A percentile compares a stretch with the other conserved stretches of the same genome.
phyloP scores from a whole-genome alignment of 2,329 filamentous ascomycete species.

The Zasmidium citrigriseum region DNA sequence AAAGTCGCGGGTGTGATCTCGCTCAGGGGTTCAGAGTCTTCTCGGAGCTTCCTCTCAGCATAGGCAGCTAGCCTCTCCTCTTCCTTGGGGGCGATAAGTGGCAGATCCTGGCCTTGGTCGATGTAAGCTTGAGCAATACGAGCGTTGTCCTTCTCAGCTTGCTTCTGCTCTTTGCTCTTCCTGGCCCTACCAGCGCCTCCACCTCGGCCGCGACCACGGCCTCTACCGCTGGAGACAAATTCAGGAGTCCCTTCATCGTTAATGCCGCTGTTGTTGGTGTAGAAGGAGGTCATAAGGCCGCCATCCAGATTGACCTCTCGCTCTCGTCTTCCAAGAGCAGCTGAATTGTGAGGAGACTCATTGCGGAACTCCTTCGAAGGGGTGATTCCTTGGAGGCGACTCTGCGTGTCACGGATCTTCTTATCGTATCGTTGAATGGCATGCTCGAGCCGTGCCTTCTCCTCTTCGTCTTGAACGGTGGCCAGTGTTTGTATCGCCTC shows the following conservation, averaged over 20 bases:
- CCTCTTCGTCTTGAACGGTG: slow-evolving; percentile 76
- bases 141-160: slow-evolving; percentile 72
- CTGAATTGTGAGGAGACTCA: slow-evolving; percentile 57
- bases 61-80: slow-evolving; percentile 51
- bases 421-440: slow-evolving; percentile 89
- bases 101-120: slow-evolving; percentile 74
- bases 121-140: slow-evolving; percentile 84
- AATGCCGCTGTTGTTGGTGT: slow-evolving; percentile 40
- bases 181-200: slow-evolving; percentile 64
- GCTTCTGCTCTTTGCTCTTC: slow-evolving; percentile 79
- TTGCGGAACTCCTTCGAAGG: slow-evolving; percentile 69
- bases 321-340: slow-evolving; percentile 31
- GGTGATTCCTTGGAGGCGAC: slow-evolving; percentile 82
- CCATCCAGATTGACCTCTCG: slow-evolving; percentile 76
- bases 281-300: slow-evolving; percentile 81
- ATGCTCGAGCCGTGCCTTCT: slow-evolving; percentile 75
- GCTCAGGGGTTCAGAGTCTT: slow-evolving; percentile 51
- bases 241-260: slow-evolving; percentile 34
- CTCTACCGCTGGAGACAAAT: slow-evolving; percentile 37
- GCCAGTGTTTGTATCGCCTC: slow-evolving; percentile 76
- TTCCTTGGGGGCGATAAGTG: slow-evolving; percentile 61
- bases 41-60: slow-evolving; percentile 35
- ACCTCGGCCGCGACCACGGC: slow-evolving; percentile 46
- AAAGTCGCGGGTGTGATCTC: slow-evolving; percentile 51
- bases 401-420: slow-evolving; percentile 87